Evolutionary conservation across 352 stramenopile species (phyloP), one percentile per base, ranked within the genome.

Genomic region (Blastocystis sp.): DNA sequence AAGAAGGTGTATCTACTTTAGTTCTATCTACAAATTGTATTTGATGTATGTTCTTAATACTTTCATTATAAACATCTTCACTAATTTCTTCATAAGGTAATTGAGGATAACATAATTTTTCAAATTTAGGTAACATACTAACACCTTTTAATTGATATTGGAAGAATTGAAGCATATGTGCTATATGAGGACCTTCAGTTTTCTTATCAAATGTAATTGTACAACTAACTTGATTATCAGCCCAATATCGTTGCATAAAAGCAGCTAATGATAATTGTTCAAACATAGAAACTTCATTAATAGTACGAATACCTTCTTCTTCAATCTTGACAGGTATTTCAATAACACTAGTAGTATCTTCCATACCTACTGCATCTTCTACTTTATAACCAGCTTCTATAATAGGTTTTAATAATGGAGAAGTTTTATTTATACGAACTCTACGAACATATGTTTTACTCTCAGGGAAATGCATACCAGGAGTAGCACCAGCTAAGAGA

Each of bases 121-220:
- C 67, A 24, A 87, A 57, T 30, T 77, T 73, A 0, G 82, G 82
- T 21, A 92, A 65, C 47, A 92, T 70, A 56, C 75, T 85, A 55
- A 93, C 78, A 32, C 83, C 83, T 67, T 93, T 93, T 47, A 93
- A 72, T 45, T 92, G 82, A 58, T 91, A 91, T 72, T 93, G 82
- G 66, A 88, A 92, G 66, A 77, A 86, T 19, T 86, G 72, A 23
- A 93, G 72, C 40, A 80, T 79, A 43, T 80, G 71, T 0, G 75
- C 71, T 28, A 92, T 70, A 10, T 86, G 71, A 1, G 64, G 33
- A 1, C 77, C 79, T 65, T 93, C 82, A 0, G 36, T 80, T 23
- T 43, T 39, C 1, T 35, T 35, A n/a, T 93, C 79, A 64, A 93
- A 93, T 11, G 80, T 89, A 25, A 92, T 77, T 0, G 83, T 93